Evolutionary conservation across 148 eudicot genomes (phyloP).

Genomic region (Amaranthus cruentus): DNA sequence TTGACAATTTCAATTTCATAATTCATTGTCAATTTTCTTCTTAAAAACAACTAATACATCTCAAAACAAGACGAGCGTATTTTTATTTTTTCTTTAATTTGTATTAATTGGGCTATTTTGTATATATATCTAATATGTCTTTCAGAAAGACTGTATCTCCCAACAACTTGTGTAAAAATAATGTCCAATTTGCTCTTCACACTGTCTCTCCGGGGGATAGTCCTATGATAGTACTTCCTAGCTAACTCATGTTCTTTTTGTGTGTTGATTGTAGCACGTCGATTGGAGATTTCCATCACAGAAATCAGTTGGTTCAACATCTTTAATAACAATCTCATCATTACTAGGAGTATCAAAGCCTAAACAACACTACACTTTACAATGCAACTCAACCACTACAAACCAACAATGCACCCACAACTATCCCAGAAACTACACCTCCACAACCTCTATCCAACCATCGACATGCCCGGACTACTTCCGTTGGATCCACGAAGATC

Average conservation of each 20-base stretch:
- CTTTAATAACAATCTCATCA: background rate
- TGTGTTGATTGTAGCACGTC: slow-evolving; percentile 14
- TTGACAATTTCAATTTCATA: too few relatives aligned
- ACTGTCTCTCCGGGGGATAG: background rate
- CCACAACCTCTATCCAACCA: slow-evolving; percentile 20
- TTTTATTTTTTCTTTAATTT: too few relatives aligned
- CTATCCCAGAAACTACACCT: slow-evolving; percentile 27
- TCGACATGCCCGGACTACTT: slow-evolving; percentile 67
- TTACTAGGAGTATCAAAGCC: background rate
- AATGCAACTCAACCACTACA: slow-evolving; percentile 34
- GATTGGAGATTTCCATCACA: slow-evolving; percentile 3
- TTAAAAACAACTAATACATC: too few relatives aligned
- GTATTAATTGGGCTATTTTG: too few relatives aligned
- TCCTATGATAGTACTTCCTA: background rate
- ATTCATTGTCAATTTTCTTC: too few relatives aligned
- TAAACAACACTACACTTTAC: slow-evolving; percentile 25
- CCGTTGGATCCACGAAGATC: slow-evolving; percentile 88
- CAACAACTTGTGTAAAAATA: too few relatives aligned
- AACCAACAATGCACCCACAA: slow-evolving; percentile 42
- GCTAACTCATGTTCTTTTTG: too few relatives aligned
- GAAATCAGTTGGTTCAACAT: background rate
- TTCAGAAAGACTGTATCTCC: too few relatives aligned
- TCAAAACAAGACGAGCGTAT: too few relatives aligned
- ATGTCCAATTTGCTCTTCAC: too few relatives aligned
- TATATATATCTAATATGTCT: too few relatives aligned